phyloP scores from a whole-genome alignment of 352 stramenopile genomes.

The Hyphochytrium catenoides region DNA sequence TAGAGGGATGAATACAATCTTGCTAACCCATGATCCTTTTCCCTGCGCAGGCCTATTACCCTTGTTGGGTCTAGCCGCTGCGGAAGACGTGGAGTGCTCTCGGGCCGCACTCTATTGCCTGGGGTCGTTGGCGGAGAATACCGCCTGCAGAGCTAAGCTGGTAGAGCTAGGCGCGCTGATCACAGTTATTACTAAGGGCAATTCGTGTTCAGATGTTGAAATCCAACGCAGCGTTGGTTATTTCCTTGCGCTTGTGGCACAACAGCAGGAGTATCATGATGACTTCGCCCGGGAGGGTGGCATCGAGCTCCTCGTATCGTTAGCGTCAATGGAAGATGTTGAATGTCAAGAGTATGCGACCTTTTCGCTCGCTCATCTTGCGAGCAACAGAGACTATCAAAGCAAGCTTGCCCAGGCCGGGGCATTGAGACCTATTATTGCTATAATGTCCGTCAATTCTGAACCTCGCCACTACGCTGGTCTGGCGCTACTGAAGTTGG shows the following conservation, averaged over 20 bases:
- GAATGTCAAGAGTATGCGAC: conserved; percentile 87
- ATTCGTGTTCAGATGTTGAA: conserved; percentile 56
- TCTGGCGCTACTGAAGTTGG: conserved; percentile 85
- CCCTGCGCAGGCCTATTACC: too few relatives aligned
- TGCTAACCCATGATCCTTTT: too few relatives aligned
- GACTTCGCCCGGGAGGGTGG: conserved; percentile 58
- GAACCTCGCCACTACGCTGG: conserved; percentile 84
- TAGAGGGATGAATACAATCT: too few relatives aligned
- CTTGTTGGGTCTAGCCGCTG: conserved; percentile 58
- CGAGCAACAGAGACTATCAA: conserved; percentile 80
- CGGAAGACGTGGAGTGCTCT: conserved; percentile 63
- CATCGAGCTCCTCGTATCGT: conserved; percentile 59
- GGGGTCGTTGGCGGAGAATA: conserved; percentile 71
- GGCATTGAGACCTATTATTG: conserved; percentile 74
- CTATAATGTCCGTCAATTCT: conserved; percentile 80
- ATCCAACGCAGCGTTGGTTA: conserved; percentile 76
- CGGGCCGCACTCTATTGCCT: conserved; percentile 71
- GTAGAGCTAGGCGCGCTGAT: conserved; percentile 61
- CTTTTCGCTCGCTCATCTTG: conserved; percentile 79
- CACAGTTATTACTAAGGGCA: conserved; percentile 46
- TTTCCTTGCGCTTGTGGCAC: conserved; percentile 60
- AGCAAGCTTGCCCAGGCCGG: conserved; percentile 68
- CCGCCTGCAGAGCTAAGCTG: conserved; percentile 66
- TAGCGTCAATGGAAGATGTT: conserved; percentile 77
- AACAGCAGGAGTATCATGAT: conserved; percentile 78